Percentiles rank a stretch among this genome's conserved stretches.
phyloP scores from a whole-genome alignment of 2,329 filamentous ascomycete genomes.

The Aspergillus sp. region DNA sequence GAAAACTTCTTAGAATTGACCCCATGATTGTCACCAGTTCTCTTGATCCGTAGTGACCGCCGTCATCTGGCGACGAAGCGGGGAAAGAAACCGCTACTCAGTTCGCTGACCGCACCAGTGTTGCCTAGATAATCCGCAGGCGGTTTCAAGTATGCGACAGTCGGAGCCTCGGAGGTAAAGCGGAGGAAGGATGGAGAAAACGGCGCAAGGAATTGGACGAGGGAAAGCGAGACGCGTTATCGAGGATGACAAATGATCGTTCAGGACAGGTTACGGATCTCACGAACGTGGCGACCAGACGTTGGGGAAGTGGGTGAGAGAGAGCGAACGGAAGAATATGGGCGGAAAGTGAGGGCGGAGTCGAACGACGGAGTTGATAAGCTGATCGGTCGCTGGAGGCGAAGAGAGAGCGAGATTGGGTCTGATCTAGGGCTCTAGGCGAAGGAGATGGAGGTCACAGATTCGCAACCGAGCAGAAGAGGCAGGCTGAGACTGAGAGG shows the following conservation, averaged over 20 bases:
- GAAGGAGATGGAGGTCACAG: constrained; percentile 16
- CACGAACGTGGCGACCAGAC: constrained; percentile 7
- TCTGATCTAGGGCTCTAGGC: constrained; percentile 13
- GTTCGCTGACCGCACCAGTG: constrained; percentile 18
- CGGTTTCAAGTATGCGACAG: constrained; percentile 14
- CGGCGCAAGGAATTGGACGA: constrained; percentile 6
- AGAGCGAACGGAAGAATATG: constrained; percentile 16
- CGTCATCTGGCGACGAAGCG: constrained; percentile 28
- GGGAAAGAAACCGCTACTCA: constrained; percentile 20
- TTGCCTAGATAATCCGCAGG: constrained; percentile 12
- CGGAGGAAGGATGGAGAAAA: constrained; percentile 2
- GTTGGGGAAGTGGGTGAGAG: constrained; percentile 17
- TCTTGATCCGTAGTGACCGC: constrained; percentile 21
- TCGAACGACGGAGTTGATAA: constrained; percentile 12
- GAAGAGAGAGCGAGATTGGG: constrained; percentile 2
- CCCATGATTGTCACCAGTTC: constrained; percentile 36
- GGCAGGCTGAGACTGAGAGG: constrained; percentile 6
- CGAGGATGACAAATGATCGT: constrained; percentile 8
- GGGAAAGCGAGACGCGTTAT: not conserved
- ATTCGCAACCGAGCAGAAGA: constrained; percentile 17
- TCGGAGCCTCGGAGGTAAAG: not conserved
- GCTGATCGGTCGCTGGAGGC: constrained; percentile 5
- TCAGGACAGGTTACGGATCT: constrained; percentile 7
- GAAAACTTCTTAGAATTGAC: constrained; percentile 42
- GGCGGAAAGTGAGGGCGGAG: constrained; percentile 23